Base-by-base conservation (phyloP, 306 rosid genomes). In the Quercus berberidifolia region DNA sequence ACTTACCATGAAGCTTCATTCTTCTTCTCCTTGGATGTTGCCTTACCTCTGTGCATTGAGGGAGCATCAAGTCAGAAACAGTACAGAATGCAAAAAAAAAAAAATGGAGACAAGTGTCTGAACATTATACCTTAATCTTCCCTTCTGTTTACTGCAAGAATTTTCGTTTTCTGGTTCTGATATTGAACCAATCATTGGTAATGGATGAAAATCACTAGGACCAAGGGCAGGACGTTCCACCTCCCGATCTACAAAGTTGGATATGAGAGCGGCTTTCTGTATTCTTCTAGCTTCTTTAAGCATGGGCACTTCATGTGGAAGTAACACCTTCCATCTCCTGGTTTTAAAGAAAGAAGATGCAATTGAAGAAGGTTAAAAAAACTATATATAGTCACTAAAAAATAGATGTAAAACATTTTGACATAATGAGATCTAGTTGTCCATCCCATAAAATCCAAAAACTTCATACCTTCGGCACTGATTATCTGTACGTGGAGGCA, bases 181-280 rank as follows among this genome's bases (percentile, higher is more conserved):
- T 55, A 78, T 76, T 30, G 85, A 25, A 73, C 62, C 76, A 62
- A 84, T 56, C 33, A 75, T 76, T 21, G 79, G 83, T 62, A 80
- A 57, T 17, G 93, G 98, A 80, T 73, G 85, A 78, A 92, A 95
- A 79, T 91, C 96, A 43, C 75, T 80, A 25, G 88, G 85, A 71
- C 89, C 69, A 85, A 92, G 88, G 79, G 91, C 79, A 25, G 99
- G 94, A 69, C 98, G 98, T 63, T 95, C 99, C 6, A 88, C 79
- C 82, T 93, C 97, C 77, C 97, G 80, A 80, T 95, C 99, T 49
- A 95, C 99, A 52, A 92, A 95, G 81, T 95, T 92, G 83, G 89
- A 33, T 60, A 84, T 78, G 63, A 90, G 80, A 58, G 91, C 88
- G 9, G 91, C 84, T 76, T 83, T 93, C 73, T 81, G 89, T 81